These are phyloP conservation scores for Chenopodium formosanum DNA, from an alignment of 148 eudicot genomes.

Conservation along the genomic window DNA sequence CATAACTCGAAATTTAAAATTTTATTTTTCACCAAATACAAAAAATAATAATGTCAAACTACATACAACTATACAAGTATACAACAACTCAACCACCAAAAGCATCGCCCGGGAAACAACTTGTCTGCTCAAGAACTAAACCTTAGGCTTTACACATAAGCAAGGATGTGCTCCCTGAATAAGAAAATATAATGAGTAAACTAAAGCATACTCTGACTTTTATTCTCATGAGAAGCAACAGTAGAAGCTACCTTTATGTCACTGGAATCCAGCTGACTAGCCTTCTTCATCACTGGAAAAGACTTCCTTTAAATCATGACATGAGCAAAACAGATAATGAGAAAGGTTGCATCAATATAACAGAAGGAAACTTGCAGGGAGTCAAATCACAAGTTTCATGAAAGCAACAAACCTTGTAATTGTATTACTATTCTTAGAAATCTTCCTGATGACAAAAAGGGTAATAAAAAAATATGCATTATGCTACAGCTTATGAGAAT, in stretches of 20 bases:
- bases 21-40: too few relatives aligned
- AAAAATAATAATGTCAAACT: too few relatives aligned
- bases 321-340: conserved; percentile 18
- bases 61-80: too few relatives aligned
- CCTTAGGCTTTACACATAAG: neutral
- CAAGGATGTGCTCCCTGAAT: neutral
- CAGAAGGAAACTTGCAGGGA: neutral
- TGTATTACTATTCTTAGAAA: conserved; percentile 32
- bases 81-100: too few relatives aligned
- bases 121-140: neutral
- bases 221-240: neutral
- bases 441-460: conserved; percentile 33
- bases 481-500: neutral
- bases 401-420: conserved; percentile 44
- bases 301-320: conserved; percentile 52
- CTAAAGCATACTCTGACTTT: neutral
- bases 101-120: too few relatives aligned
- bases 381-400: conserved; percentile 9
- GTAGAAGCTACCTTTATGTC: conserved; percentile 31
- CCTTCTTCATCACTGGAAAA: conserved; percentile 48
- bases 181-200: conserved; percentile 9
- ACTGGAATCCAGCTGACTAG: conserved; percentile 29
- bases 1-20: too few relatives aligned
- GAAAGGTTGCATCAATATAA: conserved; percentile 5
- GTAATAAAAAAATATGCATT: neutral